Percentiles rank a stretch among this genome's conserved stretches.
Conservation (phyloP, 2,329 filamentous ascomycete species). For the Incumbomyces delicatus region DNA sequence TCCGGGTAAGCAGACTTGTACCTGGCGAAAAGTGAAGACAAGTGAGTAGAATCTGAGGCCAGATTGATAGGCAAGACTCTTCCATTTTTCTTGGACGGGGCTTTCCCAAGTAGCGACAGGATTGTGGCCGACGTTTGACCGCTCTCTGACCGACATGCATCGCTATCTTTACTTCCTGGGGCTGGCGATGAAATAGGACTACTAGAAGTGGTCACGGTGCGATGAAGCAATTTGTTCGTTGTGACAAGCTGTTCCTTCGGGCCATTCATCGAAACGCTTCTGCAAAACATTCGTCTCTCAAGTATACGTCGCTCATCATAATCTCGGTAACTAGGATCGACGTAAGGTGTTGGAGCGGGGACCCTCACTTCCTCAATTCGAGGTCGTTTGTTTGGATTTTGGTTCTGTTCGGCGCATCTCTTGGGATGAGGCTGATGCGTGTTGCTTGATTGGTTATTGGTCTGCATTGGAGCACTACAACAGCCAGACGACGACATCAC, state of each 20-base stretch:
- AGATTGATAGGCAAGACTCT: not conserved
- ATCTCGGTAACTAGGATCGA: not conserved
- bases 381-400: not conserved
- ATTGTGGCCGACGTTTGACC: no score
- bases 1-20: slow-evolving; percentile 30
- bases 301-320: not conserved
- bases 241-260: not conserved
- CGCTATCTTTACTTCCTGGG: no score
- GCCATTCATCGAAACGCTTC: not conserved
- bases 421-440: no score
- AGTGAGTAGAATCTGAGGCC: not conserved
- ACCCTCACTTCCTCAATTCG: not conserved
- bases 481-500: no score
- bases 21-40: slow-evolving; percentile 23
- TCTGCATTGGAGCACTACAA: no score
- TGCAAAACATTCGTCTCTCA: not conserved
- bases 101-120: no score
- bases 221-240: no score
- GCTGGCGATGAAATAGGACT: not conserved
- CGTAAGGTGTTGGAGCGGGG: not conserved
- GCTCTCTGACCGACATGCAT: no score
- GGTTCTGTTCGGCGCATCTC: no score
- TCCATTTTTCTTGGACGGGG: no score
- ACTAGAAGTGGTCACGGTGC: not conserved
- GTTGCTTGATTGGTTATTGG: no score